Evolutionary conservation across 495 filamentous ascomycete genomes (phyloP).

Genomic region (Annulohypoxylon moriforme): DNA sequence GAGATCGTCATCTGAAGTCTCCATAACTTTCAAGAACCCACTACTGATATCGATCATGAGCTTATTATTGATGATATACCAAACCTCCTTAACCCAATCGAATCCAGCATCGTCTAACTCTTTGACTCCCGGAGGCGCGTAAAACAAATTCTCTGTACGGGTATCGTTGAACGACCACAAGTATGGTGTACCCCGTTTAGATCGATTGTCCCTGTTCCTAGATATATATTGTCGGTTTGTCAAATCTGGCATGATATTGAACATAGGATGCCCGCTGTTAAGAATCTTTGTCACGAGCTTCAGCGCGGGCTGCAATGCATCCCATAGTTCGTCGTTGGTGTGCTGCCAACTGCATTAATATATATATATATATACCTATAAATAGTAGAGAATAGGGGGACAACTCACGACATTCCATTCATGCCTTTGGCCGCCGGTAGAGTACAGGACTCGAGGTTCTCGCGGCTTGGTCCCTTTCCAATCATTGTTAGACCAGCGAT

Average conservation of each 20-base stretch:
- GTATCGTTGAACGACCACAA: conserved; percentile 11
- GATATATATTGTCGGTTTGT: conserved; percentile 31
- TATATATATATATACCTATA: background rate
- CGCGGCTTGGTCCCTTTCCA: conserved; percentile 4
- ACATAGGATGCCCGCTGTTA: conserved; percentile 20
- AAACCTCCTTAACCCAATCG: conserved; percentile 23
- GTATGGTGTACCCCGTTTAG: background rate
- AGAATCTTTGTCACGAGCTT: conserved; percentile 45
- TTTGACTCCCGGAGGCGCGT: conserved; percentile 2
- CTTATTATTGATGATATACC: background rate
- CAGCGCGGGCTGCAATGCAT: conserved; percentile 50
- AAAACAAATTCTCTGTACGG: background rate
- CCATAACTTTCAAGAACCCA: no score
- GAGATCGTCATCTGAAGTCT: background rate
- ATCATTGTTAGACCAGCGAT: background rate
- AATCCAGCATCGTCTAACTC: conserved; percentile 14
- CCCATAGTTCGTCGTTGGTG: conserved; percentile 48
- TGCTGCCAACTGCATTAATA: conserved; percentile 18
- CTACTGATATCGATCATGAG: background rate
- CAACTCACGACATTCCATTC: conserved; percentile 42
- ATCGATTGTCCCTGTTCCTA: conserved; percentile 1
- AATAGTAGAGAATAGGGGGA: background rate
- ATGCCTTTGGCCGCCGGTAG: conserved; percentile 40
- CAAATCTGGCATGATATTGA: conserved; percentile 38
- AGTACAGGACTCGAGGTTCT: conserved; percentile 43